Evolutionary conservation across 352 stramenopile species (phyloP).

Genomic region (Phytophthora europaea): DNA sequence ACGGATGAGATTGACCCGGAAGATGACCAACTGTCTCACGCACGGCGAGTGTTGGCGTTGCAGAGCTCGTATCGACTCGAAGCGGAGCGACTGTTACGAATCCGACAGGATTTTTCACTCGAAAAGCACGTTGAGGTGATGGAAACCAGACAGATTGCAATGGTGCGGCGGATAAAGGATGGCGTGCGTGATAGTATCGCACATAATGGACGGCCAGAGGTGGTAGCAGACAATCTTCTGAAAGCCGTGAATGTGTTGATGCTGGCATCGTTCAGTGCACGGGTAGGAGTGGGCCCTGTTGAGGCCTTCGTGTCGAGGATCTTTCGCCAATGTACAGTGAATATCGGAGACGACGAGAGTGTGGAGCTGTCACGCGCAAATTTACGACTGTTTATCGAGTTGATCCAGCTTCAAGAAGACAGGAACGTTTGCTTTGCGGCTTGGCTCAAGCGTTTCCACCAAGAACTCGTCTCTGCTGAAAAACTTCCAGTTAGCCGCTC

Average conservation of each 20-base stretch:
- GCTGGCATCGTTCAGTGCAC: slow-evolving; percentile 5
- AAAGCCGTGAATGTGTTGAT: slow-evolving; percentile 13
- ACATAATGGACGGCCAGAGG: background rate
- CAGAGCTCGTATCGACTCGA: slow-evolving; percentile 30
- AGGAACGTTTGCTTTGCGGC: slow-evolving; percentile 2
- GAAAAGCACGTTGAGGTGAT: background rate
- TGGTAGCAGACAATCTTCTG: slow-evolving; percentile 11
- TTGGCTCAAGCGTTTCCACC: slow-evolving; percentile 4
- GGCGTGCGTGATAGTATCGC: slow-evolving; percentile 19
- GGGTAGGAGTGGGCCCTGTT: background rate
- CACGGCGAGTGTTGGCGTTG: slow-evolving; percentile 7
- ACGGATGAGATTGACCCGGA: background rate
- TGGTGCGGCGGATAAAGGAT: slow-evolving; percentile 13
- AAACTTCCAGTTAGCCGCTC: background rate
- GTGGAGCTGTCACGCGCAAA: background rate
- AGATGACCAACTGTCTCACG: background rate
- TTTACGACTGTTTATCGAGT: slow-evolving; percentile 1
- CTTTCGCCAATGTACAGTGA: background rate
- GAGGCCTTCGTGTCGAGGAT: background rate
- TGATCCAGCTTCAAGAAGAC: background rate
- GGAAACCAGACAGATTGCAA: background rate
- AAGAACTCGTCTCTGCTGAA: background rate
- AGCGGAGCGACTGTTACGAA: slow-evolving; percentile 15
- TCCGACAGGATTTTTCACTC: slow-evolving; percentile 4
- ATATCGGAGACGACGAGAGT: background rate